Conservation (phyloP, 169 alveolate genomes). For the Plasmodium yoelii region DNA sequence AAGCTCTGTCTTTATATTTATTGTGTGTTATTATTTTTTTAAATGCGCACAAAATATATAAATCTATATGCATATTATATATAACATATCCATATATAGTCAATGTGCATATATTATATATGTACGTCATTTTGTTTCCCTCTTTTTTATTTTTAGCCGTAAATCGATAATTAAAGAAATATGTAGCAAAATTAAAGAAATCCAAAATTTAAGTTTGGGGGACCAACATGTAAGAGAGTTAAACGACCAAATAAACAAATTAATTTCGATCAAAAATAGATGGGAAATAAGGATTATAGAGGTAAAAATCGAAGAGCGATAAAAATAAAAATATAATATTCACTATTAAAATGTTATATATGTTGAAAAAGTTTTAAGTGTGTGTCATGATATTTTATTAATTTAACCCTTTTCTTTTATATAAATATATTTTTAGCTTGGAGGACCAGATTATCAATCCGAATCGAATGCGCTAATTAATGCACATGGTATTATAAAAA, state of each 20-base stretch:
- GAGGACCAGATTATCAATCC: constrained; percentile 68
- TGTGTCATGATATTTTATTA: background rate
- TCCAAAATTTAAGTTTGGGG: constrained; percentile 94
- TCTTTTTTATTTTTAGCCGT: constrained; percentile 30
- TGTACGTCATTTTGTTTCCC: background rate
- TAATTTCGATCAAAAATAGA: constrained; percentile 89
- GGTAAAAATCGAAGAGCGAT: constrained; percentile 87
- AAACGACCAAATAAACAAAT: constrained; percentile 95
- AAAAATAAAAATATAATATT: no score
- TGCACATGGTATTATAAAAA: constrained; percentile 46
- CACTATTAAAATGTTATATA: background rate
- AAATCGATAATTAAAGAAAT: constrained; percentile 86
- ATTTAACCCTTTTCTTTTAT: background rate
- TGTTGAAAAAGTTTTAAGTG: background rate
- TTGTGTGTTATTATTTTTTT: constrained; percentile 1
- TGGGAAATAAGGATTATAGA: constrained; percentile 95
- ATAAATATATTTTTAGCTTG: constrained; percentile 19
- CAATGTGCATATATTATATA: constrained; percentile 1
- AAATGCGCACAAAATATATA: background rate
- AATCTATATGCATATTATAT: background rate
- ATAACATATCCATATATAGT: background rate
- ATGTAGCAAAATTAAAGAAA: constrained; percentile 89
- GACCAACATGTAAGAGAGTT: constrained; percentile 94
- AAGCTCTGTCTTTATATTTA: background rate
- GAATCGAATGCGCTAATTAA: constrained; percentile 67